Evolutionary conservation across 2,329 filamentous ascomycete species (phyloP).

Genomic region (Capronia epimyces): DNA sequence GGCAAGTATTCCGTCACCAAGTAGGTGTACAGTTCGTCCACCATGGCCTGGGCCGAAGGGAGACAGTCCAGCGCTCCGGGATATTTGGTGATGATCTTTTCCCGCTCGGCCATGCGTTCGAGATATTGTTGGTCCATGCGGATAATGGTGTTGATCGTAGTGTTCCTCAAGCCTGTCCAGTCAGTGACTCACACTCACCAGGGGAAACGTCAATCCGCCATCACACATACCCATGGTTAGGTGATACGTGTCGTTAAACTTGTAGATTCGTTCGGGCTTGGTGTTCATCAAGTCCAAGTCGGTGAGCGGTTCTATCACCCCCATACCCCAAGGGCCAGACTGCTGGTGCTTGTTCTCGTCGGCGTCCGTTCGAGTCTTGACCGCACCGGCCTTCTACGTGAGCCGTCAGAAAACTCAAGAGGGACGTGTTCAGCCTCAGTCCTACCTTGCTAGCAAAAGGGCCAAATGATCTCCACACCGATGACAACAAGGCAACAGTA

Average conservation of each 20-base stretch:
- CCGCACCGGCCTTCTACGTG: neutral
- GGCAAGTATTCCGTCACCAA: slow-evolving; percentile 9
- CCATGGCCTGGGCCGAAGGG: neutral
- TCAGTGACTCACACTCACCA: neutral
- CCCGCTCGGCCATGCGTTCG: neutral
- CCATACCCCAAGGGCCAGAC: neutral
- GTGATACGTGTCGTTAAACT: neutral
- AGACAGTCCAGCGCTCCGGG: neutral
- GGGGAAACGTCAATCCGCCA: too few species aligned
- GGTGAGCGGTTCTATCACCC: neutral
- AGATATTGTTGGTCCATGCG: neutral
- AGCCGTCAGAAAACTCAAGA: neutral
- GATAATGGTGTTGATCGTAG: neutral
- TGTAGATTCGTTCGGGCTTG: neutral
- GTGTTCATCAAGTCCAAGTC: neutral
- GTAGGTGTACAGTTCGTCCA: slow-evolving; percentile 9
- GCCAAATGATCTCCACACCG: neutral
- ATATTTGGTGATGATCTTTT: neutral
- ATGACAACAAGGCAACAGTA: neutral
- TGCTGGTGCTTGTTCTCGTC: too few species aligned
- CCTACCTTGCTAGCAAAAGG: neutral
- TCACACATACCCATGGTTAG: neutral
- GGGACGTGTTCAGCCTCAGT: too few species aligned
- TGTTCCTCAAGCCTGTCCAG: neutral
- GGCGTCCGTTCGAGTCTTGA: neutral